These are phyloP conservation scores for Cytospora paraplurivora DNA, from an alignment of 2,329 filamentous ascomycete species.

Conservation along the genomic window DNA sequence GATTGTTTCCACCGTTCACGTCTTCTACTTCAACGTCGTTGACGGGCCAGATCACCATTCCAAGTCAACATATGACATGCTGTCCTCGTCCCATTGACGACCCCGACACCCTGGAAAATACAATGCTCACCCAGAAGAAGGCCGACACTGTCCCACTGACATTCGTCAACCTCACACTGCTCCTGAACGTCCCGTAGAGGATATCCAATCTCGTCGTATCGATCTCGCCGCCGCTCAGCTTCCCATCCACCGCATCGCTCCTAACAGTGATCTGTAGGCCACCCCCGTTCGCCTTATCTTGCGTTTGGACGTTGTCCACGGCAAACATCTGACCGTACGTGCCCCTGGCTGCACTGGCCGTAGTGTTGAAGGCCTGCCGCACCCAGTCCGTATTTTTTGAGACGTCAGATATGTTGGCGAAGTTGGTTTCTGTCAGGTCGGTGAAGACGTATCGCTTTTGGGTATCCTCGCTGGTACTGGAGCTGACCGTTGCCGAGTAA, in stretches of 20 bases:
- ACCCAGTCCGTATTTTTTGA: slow-evolving; percentile 62
- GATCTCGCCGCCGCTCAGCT: slow-evolving; percentile 66
- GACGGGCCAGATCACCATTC: background rate
- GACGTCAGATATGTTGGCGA: slow-evolving; percentile 56
- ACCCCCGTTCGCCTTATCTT: slow-evolving; percentile 48
- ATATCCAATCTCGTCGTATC: slow-evolving; percentile 63
- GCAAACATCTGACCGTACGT: slow-evolving; percentile 66
- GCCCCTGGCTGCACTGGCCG: slow-evolving; percentile 59
- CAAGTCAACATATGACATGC: background rate
- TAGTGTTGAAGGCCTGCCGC: slow-evolving; percentile 67
- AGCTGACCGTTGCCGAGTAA: slow-evolving; percentile 59
- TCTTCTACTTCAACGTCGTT: no score
- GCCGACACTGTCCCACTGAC: slow-evolving; percentile 71
- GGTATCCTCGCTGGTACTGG: slow-evolving; percentile 33
- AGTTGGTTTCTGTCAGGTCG: slow-evolving; percentile 72
- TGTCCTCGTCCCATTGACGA: background rate
- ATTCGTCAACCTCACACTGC: slow-evolving; percentile 64
- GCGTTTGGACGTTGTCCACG: slow-evolving; percentile 57
- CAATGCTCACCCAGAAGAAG: slow-evolving; percentile 70
- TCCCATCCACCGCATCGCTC: slow-evolving; percentile 46
- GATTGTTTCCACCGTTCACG: background rate
- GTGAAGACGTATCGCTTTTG: slow-evolving; percentile 58
- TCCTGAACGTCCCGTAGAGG: slow-evolving; percentile 70
- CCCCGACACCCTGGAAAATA: background rate
- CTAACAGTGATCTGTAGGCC: slow-evolving; percentile 62